phyloP scores from a whole-genome alignment of 352 stramenopile genomes.

The Elongisporangium prolatum region DNA sequence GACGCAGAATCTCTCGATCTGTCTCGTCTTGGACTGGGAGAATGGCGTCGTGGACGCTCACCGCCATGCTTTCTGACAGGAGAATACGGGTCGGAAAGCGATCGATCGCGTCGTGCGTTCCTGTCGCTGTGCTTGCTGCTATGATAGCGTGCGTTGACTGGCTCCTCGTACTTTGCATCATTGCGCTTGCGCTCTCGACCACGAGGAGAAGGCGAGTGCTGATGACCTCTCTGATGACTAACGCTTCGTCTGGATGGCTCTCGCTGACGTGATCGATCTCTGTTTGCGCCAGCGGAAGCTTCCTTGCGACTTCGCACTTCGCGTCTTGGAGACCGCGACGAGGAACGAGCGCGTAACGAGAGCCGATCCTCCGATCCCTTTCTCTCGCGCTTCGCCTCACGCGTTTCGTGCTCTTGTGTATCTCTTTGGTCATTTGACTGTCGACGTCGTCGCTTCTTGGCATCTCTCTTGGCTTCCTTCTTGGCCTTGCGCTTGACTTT shows the following conservation, averaged over 20 bases:
- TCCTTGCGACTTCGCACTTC: neutral
- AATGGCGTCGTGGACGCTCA: too few relatives aligned
- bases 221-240: slow-evolving; percentile 3
- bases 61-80: too few relatives aligned
- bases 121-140: too few relatives aligned
- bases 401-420: neutral
- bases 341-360: neutral
- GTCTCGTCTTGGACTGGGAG: too few relatives aligned
- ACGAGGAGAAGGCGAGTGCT: neutral
- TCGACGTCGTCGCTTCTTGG: slow-evolving; percentile 7
- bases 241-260: slow-evolving; percentile 1
- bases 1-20: too few relatives aligned
- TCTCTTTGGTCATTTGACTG: neutral
- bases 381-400: too few relatives aligned
- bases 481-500: neutral
- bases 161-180: too few relatives aligned
- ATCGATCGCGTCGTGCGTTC: too few relatives aligned
- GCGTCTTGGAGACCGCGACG: slow-evolving; percentile 10
- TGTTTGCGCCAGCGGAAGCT: neutral
- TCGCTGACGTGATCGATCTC: slow-evolving; percentile 2
- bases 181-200: neutral
- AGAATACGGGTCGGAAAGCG: too few relatives aligned
- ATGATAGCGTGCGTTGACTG: too few relatives aligned
- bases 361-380: too few relatives aligned
- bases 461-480: slow-evolving; percentile 2